Evolutionary conservation across 768 basidiomycete genomes (phyloP), one percentile per base, ranked within the genome.

Genomic region (Udeniomyces megalosporus): DNA sequence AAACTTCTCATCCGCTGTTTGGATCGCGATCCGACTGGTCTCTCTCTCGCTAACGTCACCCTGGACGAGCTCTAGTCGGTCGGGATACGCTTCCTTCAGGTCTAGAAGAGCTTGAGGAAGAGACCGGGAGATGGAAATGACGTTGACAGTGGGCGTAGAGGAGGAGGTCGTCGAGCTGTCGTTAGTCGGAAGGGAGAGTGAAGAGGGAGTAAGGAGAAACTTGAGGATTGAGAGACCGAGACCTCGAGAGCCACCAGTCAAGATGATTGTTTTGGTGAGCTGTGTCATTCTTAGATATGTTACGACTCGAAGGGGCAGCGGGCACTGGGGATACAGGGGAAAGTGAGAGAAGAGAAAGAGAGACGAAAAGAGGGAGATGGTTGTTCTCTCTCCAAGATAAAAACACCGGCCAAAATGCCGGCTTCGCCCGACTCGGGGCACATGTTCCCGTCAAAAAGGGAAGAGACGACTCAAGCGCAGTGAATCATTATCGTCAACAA

Each of bases 71-170:
- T 58, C 42, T 32, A 63, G 24, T 44, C 55, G 48, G 3, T 53
- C 62, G 1, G 62, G 34, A 15, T 57, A 44, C n/a, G 29, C 38
- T 0, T 28, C 5, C 11, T 44, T n/a, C 42, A 63, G 56, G 20
- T 32, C 49, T 7, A 31, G 14, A 15, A 63, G 62, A 29, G 47
- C 62, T 14, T 35, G 29, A 6, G 62, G 35, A 17, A 58, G 28
- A 11, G 62, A 63, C 38, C 62, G 62, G 29, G 62, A 63, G 42
- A 63, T 35, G 38, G 38, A 49, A 24, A 58, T 45, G 31, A 63
- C 49, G 17, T 46, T 45, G 2, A 50, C 47, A 20, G 46, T 12
- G 2, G 15, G 35, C 54, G 42, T 22, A 15, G n/a, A n/a, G n/a
- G n/a, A n/a, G n/a, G n/a, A n/a, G n/a, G n/a, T n/a, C n/a, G n/a